phyloP scores from a whole-genome alignment of 140 eudicot species.

The Senecio squalidus region DNA sequence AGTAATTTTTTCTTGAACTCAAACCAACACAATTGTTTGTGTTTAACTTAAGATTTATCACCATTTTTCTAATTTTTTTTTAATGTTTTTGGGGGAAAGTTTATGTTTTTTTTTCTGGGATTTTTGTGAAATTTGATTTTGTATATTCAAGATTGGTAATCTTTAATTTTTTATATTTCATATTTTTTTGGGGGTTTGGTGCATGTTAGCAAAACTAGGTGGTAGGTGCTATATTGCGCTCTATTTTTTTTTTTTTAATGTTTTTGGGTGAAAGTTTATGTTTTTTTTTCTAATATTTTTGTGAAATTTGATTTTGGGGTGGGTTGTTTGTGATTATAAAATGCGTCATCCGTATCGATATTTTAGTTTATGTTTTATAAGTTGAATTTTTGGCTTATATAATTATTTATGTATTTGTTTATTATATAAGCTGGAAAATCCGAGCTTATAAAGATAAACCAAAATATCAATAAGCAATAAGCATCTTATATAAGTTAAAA shows the following conservation, averaged over 20 bases:
- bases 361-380: too few relatives aligned
- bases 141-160: neutral
- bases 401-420: too few relatives aligned
- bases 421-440: too few relatives aligned
- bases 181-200: neutral
- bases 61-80: conserved; percentile 35
- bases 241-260: neutral
- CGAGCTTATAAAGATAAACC: too few relatives aligned
- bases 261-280: neutral
- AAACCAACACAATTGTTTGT: conserved; percentile 36
- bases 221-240: conserved; percentile 15
- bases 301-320: neutral
- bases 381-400: too few relatives aligned
- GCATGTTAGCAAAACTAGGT: conserved; percentile 25
- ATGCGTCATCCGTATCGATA: too few relatives aligned
- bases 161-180: neutral
- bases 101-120: conserved; percentile 10
- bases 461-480: too few relatives aligned
- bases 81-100: neutral
- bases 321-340: too few relatives aligned
- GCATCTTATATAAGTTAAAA: too few relatives aligned
- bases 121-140: conserved; percentile 1
- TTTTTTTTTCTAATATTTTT: conserved; percentile 13
- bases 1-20: conserved; percentile 23
- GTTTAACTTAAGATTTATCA: conserved; percentile 41